Conservation (phyloP, 768 basidiomycete genomes). For the Lentinula raphanica region DNA sequence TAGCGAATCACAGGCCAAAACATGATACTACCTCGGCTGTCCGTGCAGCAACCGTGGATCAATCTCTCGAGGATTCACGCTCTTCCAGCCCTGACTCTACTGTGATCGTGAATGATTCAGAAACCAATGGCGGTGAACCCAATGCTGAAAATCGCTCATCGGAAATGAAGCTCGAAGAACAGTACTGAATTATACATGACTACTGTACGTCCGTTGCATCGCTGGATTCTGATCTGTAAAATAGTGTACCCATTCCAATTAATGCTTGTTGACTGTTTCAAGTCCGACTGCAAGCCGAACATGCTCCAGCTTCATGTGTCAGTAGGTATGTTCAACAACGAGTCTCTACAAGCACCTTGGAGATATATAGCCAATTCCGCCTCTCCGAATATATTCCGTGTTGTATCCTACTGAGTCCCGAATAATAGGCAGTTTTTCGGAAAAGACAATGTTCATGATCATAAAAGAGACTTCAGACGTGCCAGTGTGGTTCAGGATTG, state of each 20-base stretch:
- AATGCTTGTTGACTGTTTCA: not conserved
- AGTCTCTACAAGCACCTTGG: not conserved
- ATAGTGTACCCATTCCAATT: not conserved
- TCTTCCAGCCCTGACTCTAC: slow-evolving; percentile 1
- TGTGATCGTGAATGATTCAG: not conserved
- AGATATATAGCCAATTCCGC: not conserved
- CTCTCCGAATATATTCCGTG: not conserved
- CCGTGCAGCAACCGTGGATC: not conserved
- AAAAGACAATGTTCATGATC: not conserved
- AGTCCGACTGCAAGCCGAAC: not conserved
- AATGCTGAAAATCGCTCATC: not conserved
- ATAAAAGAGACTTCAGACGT: not conserved
- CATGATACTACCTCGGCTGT: not conserved
- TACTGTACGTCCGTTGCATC: not conserved
- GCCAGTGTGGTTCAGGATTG: no score
- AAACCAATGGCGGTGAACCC: no score
- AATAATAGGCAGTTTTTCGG: slow-evolving; percentile 36
- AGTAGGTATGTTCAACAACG: not conserved
- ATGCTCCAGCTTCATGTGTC: not conserved
- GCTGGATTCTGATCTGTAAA: not conserved
- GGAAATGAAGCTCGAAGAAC: not conserved
- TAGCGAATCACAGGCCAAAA: slow-evolving; percentile 8
- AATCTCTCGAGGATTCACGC: not conserved
- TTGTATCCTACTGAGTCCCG: slow-evolving; percentile 14
- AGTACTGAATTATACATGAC: not conserved